Evolutionary conservation across 805 yeast genomes (phyloP).

Genomic region (Zygosaccharomyces kombuchaensis): DNA sequence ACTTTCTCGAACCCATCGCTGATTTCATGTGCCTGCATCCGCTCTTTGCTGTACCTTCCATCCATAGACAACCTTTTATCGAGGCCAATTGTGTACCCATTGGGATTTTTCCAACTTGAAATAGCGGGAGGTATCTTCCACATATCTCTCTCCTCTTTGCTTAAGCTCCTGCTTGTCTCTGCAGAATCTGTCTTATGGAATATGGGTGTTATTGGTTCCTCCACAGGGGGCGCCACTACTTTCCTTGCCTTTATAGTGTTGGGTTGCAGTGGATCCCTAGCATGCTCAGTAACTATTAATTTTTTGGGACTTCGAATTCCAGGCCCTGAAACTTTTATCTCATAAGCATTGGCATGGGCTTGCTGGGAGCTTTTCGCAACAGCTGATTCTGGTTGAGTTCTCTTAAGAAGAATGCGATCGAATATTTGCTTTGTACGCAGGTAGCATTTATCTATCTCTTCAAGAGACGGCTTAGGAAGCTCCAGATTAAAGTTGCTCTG

Average conservation of each 20-base stretch:
- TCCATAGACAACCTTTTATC: constrained; percentile 66
- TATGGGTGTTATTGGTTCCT: constrained; percentile 61
- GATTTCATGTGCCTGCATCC: constrained; percentile 38
- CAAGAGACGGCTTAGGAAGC: constrained; percentile 45
- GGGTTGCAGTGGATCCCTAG: constrained; percentile 81
- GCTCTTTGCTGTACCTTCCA: constrained; percentile 37
- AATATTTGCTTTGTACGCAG: constrained; percentile 54
- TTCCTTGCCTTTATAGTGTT: constrained; percentile 64
- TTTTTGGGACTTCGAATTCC: constrained; percentile 38
- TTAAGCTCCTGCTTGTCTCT: constrained; percentile 41
- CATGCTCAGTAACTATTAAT: constrained; percentile 52
- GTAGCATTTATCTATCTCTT: constrained; percentile 44
- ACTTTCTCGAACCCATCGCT: constrained; percentile 57
- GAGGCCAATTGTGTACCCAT: constrained; percentile 77
- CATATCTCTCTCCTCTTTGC: constrained; percentile 66
- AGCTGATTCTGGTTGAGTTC: constrained; percentile 34
- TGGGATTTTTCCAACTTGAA: constrained; percentile 93
- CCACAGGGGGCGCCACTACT: constrained; percentile 56
- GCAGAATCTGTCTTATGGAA: constrained; percentile 55
- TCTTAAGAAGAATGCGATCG: constrained; percentile 45
- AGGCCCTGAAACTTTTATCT: constrained; percentile 38
- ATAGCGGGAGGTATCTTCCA: constrained; percentile 91
- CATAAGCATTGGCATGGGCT: constrained; percentile 38
- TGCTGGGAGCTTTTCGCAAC: constrained; percentile 21
- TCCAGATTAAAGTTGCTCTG: constrained; percentile 39